Percentiles rank a stretch among this genome's conserved stretches.
phyloP scores from a whole-genome alignment of 495 filamentous ascomycete genomes.

The Aspergillus sclerotioniger region DNA sequence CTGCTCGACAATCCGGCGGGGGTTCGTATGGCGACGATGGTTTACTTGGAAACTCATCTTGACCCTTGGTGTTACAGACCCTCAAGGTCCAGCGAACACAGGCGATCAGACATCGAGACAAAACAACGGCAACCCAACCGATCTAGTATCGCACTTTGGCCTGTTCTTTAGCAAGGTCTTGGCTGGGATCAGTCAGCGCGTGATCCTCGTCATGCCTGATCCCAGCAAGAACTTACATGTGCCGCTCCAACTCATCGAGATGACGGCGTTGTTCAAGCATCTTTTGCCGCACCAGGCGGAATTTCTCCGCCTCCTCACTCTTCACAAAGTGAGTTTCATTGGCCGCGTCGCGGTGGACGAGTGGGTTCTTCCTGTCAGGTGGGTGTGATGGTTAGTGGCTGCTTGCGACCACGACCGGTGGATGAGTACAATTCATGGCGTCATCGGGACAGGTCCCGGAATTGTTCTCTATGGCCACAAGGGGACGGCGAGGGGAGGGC shows the following conservation, averaged over 20 bases:
- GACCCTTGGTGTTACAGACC: background rate
- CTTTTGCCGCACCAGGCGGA: background rate
- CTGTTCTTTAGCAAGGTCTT: background rate
- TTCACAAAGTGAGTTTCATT: background rate
- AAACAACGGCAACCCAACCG: background rate
- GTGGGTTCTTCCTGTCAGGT: background rate
- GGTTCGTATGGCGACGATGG: background rate
- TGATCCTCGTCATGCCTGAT: background rate
- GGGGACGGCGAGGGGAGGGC: background rate
- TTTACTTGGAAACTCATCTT: background rate
- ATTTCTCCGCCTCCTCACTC: constrained; percentile 1
- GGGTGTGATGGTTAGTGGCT: background rate
- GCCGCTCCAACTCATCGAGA: constrained; percentile 72
- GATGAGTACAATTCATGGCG: constrained; percentile 12
- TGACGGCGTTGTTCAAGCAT: constrained; percentile 49
- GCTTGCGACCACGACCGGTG: background rate
- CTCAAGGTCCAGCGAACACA: background rate
- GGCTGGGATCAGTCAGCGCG: background rate
- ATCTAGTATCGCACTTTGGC: background rate
- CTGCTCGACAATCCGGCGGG: constrained; percentile 6
- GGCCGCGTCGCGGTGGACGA: background rate
- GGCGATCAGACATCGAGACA: background rate
- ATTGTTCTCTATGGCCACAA: background rate
- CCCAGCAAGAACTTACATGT: constrained; percentile 59
- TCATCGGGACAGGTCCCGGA: constrained; percentile 16